These are phyloP conservation scores for Pseudocercospora eumusae DNA, from an alignment of 2,329 filamentous ascomycete species.

Conservation along the genomic window DNA sequence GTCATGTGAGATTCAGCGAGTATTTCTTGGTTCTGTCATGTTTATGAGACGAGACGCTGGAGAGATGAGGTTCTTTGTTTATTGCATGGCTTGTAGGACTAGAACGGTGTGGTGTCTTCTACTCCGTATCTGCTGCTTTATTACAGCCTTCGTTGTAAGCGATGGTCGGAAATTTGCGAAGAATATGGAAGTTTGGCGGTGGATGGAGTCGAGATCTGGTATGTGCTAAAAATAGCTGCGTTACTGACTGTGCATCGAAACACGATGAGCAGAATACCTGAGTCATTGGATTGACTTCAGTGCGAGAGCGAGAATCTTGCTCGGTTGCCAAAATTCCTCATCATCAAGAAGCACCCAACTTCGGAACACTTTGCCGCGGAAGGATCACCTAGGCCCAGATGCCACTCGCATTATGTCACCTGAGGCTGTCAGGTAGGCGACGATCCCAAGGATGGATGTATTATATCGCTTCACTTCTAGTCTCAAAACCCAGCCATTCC, in stretches of 20 bases:
- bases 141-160: no score
- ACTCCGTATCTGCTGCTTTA: no score
- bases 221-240: no score
- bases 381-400: background rate
- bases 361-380: constrained; percentile 1
- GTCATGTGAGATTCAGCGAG: no score
- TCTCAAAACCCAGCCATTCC: background rate
- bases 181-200: no score
- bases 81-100: background rate
- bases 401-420: background rate
- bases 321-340: background rate
- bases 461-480: background rate
- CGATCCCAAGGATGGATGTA: background rate
- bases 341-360: background rate
- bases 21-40: background rate
- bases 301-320: background rate
- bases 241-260: no score
- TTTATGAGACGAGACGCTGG: no score
- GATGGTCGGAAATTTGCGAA: no score
- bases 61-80: no score
- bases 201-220: no score
- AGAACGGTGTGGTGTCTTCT: background rate
- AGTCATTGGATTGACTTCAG: no score
- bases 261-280: no score
- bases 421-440: background rate